phyloP scores from a whole-genome alignment of 2,329 filamentous ascomycete genomes.

The Ophioceras dolichostomum region DNA sequence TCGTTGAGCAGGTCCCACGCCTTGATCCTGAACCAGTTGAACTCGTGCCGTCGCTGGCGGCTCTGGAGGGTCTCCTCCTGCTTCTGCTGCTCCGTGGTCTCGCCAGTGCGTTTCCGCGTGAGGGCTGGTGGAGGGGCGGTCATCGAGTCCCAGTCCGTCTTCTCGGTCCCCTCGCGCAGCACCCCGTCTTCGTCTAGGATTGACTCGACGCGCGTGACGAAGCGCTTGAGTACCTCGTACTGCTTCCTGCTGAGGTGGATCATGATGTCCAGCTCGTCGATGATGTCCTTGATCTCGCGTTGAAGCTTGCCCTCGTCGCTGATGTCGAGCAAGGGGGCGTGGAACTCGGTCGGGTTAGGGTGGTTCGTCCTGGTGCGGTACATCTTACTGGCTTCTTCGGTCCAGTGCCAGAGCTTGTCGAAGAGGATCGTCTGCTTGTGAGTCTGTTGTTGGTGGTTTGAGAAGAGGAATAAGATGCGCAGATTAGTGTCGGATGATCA shows the following conservation, averaged over 20 bases:
- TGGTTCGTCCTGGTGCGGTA: conserved; percentile 7
- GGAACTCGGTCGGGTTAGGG: conserved; percentile 6
- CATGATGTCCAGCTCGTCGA: conserved; percentile 35
- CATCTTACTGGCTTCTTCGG: conserved; percentile 11
- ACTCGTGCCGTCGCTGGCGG: conserved; percentile 5
- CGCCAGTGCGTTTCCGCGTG: neutral
- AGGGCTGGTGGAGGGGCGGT: neutral
- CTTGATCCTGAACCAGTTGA: conserved; percentile 14
- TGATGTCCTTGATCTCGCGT: conserved; percentile 31
- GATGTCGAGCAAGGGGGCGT: conserved; percentile 23
- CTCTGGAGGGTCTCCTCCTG: conserved; percentile 3
- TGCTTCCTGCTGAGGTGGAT: conserved; percentile 24
- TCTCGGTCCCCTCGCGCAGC: neutral
- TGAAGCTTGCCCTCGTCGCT: conserved; percentile 27
- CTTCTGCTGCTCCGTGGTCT: neutral
- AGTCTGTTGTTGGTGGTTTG: too few species aligned
- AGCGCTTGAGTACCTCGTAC: conserved; percentile 15
- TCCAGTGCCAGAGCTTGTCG: conserved; percentile 23
- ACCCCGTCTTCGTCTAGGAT: neutral
- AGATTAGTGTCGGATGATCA: too few species aligned
- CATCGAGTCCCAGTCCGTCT: neutral
- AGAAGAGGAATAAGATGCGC: too few species aligned
- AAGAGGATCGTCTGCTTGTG: conserved; percentile 25
- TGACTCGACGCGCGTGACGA: conserved; percentile 7
- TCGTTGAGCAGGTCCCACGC: conserved; percentile 14